phyloP scores from a whole-genome alignment of 306 rosid genomes.

The Castanea crenata region DNA sequence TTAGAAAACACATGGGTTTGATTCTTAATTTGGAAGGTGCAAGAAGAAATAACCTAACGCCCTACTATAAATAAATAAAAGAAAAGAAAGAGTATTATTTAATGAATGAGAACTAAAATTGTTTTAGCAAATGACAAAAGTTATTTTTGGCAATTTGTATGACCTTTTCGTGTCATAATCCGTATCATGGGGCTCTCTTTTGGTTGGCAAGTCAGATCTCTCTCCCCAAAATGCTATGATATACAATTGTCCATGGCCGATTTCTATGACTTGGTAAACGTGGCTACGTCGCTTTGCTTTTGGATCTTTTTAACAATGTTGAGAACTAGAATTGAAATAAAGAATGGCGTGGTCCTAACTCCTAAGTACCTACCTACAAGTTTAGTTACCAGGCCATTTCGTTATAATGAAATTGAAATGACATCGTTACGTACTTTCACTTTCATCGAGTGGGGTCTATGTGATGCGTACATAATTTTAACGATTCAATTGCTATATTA shows the following conservation, averaged over 20 bases:
- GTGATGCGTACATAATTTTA: too few species aligned
- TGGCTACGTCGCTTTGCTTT: slow-evolving; percentile 11
- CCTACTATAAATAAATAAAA: not conserved
- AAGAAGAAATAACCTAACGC: slow-evolving; percentile 26
- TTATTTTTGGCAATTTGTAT: not conserved
- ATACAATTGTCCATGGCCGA: not conserved
- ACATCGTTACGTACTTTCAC: too few species aligned
- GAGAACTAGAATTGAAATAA: not conserved
- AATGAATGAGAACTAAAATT: not conserved
- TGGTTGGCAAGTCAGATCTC: slow-evolving; percentile 20
- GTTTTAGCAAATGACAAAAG: slow-evolving; percentile 10
- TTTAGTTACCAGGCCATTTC: not conserved
- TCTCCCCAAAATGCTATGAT: not conserved
- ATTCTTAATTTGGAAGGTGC: slow-evolving; percentile 14
- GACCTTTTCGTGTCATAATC: not conserved
- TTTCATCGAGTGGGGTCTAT: not conserved
- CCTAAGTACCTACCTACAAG: not conserved
- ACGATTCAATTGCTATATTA: too few species aligned
- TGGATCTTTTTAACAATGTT: not conserved
- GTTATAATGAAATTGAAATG: not conserved
- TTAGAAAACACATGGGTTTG: not conserved
- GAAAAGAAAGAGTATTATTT: not conserved
- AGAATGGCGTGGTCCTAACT: too few species aligned
- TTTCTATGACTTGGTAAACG: slow-evolving; percentile 7
- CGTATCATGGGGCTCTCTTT: not conserved